Conservation (phyloP, 768 basidiomycete species). For the Rhizopogon vesiculosus region DNA sequence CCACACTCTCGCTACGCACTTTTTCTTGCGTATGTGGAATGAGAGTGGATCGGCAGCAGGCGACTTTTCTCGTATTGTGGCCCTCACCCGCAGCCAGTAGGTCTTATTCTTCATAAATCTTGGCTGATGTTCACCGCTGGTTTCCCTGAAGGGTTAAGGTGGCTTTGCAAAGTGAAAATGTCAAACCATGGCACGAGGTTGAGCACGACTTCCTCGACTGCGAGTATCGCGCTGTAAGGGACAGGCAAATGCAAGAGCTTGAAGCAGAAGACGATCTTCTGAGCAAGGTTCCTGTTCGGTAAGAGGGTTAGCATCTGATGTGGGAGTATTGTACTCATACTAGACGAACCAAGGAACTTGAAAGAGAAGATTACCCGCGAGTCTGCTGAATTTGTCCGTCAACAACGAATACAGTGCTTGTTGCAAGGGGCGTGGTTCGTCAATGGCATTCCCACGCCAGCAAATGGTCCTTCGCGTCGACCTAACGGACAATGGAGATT, state of each 20-base stretch:
- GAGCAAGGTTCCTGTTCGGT: conserved; percentile 85
- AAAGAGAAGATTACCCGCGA: conserved; percentile 85
- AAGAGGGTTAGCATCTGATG: conserved; percentile 17
- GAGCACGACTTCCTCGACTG: conserved; percentile 76
- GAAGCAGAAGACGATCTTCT: conserved; percentile 86
- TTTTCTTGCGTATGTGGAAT: conserved; percentile 91
- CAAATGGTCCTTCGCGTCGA: conserved; percentile 42
- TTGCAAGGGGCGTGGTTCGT: conserved; percentile 92
- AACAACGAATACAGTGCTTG: conserved; percentile 85
- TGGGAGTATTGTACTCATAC: conserved; percentile 1
- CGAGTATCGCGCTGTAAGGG: conserved; percentile 82
- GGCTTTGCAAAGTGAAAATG: conserved; percentile 69
- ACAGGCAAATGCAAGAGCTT: conserved; percentile 86
- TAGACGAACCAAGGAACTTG: conserved; percentile 54
- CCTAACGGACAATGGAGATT: conserved; percentile 78
- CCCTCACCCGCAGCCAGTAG: conserved; percentile 80
- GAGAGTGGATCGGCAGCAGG: conserved; percentile 74
- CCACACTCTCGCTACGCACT: conserved; percentile 74
- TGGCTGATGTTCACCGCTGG: conserved; percentile 3
- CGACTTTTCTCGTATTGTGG: conserved; percentile 77
- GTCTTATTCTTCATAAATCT: conserved; percentile 25
- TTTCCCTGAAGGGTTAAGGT: conserved; percentile 56
- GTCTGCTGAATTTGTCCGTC: conserved; percentile 84
- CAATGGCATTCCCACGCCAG: conserved; percentile 57
- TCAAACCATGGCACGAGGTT: conserved; percentile 78